Evolutionary conservation across 805 yeast species (phyloP).

Genomic region (Komagataella pseudopastoris): DNA sequence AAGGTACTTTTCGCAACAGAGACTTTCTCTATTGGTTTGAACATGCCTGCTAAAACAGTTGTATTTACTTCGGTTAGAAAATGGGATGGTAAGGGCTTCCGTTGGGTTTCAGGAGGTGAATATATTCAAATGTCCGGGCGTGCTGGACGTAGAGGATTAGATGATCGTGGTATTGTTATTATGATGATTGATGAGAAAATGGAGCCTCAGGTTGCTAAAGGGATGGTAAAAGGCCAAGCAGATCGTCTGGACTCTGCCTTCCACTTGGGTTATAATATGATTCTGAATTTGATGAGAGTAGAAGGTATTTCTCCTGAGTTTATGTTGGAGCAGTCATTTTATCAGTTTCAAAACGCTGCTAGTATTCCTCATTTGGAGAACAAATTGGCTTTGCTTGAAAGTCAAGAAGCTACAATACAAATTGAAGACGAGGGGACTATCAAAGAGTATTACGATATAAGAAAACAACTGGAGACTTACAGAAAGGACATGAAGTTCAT

Average conservation of each 20-base stretch:
- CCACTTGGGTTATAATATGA: conserved; percentile 96
- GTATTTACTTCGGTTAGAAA: conserved; percentile 95
- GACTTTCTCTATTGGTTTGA: conserved; percentile 94
- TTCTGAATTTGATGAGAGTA: conserved; percentile 86
- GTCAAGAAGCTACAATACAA: conserved; percentile 29
- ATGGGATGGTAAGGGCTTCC: conserved; percentile 95
- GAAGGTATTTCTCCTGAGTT: conserved; percentile 98
- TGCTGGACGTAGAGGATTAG: conserved; percentile 99
- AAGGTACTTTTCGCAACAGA: conserved; percentile 96
- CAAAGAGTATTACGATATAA: conserved; percentile 72
- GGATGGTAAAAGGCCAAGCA: conserved; percentile 99
- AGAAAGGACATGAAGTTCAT: conserved; percentile 68
- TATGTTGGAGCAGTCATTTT: conserved; percentile 89
- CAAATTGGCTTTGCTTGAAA: conserved; percentile 40
- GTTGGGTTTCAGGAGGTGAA: conserved; percentile 99
- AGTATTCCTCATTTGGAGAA: conserved; percentile 78
- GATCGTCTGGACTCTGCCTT: conserved; percentile 96
- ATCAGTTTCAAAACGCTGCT: conserved; percentile 87
- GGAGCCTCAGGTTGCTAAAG: conserved; percentile 99
- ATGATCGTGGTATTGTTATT: conserved; percentile 97
- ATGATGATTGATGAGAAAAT: conserved; percentile 99
- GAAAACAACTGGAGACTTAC: conserved; percentile 57
- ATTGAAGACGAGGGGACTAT: conserved; percentile 67
- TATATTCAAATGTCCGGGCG: conserved; percentile 99
- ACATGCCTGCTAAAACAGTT: conserved; percentile 99